Evolutionary conservation across 306 rosid genomes (phyloP).

Genomic region (Rosa multiflora): DNA sequence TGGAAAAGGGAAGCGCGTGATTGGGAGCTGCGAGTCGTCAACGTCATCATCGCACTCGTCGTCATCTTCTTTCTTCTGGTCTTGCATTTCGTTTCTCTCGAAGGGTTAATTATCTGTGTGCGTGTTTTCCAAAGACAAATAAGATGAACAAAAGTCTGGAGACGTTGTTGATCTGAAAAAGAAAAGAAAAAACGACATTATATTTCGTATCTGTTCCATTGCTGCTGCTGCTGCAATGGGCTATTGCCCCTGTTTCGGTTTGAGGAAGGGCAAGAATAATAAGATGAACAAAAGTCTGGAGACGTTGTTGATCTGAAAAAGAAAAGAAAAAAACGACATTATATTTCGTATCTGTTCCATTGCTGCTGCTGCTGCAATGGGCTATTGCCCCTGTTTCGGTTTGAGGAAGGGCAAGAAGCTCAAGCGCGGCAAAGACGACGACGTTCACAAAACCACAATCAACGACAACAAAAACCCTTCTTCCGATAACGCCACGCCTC

Average conservation of each 20-base stretch:
- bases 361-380: not conserved
- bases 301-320: not conserved
- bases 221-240: too few relatives aligned
- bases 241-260: too few relatives aligned
- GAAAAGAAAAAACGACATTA: not conserved
- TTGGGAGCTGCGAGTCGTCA: not conserved
- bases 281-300: not conserved
- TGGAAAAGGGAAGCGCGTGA: not conserved
- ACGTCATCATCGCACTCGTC: not conserved
- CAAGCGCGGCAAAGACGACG: not conserved
- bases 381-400: conserved; percentile 13
- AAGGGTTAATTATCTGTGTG: not conserved
- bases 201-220: too few relatives aligned
- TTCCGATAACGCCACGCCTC: not conserved
- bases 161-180: not conserved
- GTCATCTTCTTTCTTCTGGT: not conserved
- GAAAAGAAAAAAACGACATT: not conserved
- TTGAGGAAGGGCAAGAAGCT: conserved; percentile 19
- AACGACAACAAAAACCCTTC: not conserved
- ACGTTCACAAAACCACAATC: not conserved
- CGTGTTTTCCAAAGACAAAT: not conserved
- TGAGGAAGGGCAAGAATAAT: too few relatives aligned
- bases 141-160: not conserved
- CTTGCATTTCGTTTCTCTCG: not conserved
- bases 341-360: not conserved